phyloP scores from a whole-genome alignment of 1,139 yeast genomes.

The Pichia kudriavzevii region DNA sequence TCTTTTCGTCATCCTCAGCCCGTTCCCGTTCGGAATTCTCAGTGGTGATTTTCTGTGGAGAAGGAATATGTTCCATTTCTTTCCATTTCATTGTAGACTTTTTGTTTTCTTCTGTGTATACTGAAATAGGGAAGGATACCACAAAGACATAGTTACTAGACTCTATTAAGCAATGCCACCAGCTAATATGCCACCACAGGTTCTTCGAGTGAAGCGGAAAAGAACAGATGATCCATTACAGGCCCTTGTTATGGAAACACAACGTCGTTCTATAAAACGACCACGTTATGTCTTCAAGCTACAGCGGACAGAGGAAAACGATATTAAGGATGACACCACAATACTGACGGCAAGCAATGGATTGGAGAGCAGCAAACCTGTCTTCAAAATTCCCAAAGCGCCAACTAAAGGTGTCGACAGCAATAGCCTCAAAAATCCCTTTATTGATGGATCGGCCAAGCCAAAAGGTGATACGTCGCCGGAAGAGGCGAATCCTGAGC shows the following conservation, averaged over 20 bases:
- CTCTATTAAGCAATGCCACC: too few species aligned
- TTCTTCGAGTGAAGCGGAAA: slow-evolving; percentile 76
- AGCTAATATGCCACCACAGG: slow-evolving; percentile 47
- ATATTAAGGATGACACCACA: slow-evolving; percentile 15
- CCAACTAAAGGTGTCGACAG: not conserved
- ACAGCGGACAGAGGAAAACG: slow-evolving; percentile 52
- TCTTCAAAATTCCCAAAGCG: slow-evolving; percentile 11
- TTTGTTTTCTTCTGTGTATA: too few species aligned
- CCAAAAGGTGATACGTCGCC: not conserved
- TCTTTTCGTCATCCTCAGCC: too few species aligned
- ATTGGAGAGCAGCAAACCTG: slow-evolving; percentile 10
- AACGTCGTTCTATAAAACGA: slow-evolving; percentile 24
- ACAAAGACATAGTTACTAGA: too few species aligned
- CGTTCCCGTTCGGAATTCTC: too few species aligned
- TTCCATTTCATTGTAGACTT: too few species aligned
- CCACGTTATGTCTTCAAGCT: slow-evolving; percentile 45
- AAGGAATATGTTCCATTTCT: too few species aligned
- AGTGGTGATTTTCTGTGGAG: too few species aligned
- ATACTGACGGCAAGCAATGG: slow-evolving; percentile 16
- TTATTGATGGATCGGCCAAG: not conserved
- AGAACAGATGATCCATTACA: slow-evolving; percentile 82
- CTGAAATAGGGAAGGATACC: too few species aligned
- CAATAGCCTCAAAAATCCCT: too few species aligned
- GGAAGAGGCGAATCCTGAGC: slow-evolving; percentile 15
- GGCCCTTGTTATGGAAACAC: slow-evolving; percentile 41